Conservation (phyloP, 768 basidiomycete species). For the Sarcodon sp. region DNA sequence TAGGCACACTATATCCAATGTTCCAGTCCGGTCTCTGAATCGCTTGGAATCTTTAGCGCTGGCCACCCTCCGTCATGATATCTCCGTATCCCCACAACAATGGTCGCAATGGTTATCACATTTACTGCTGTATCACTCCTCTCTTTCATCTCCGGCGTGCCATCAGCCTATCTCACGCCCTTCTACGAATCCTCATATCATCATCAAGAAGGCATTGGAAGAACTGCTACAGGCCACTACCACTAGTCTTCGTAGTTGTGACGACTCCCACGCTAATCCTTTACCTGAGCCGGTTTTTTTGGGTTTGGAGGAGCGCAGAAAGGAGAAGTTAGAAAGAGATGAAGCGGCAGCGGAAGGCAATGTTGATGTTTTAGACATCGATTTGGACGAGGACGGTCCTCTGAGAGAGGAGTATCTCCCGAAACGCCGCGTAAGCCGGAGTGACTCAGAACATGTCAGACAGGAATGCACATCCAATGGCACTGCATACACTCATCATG, state of each 20-base stretch:
- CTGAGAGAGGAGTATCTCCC: conserved; percentile 74
- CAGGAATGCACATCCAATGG: conserved; percentile 2
- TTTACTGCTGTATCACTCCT: conserved; percentile 50
- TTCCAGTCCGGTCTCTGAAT: conserved; percentile 61
- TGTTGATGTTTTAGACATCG: conserved; percentile 50
- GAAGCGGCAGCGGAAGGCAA: conserved; percentile 11
- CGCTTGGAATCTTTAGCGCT: conserved; percentile 58
- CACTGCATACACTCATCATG: conserved; percentile 8
- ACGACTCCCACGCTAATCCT: conserved; percentile 10
- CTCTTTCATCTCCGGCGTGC: conserved; percentile 42
- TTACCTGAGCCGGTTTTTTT: conserved; percentile 58
- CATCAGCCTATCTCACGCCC: conserved; percentile 74
- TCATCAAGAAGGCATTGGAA: conserved; percentile 58
- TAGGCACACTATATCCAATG: conserved; percentile 73
- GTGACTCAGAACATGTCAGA: conserved; percentile 11
- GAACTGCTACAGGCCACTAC: conserved; percentile 45
- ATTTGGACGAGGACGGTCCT: conserved; percentile 76
- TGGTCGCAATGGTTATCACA: conserved; percentile 68
- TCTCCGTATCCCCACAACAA: conserved; percentile 47
- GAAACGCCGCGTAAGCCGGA: conserved; percentile 41
- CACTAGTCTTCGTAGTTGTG: conserved; percentile 5
- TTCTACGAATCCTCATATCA: conserved; percentile 54
- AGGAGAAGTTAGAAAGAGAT: conserved; percentile 35
- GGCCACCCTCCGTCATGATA: conserved; percentile 57
- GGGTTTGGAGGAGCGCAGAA: conserved; percentile 52